Conservation (phyloP, 2,329 filamentous ascomycete genomes). For the Ceratocystis lukuohia region DNA sequence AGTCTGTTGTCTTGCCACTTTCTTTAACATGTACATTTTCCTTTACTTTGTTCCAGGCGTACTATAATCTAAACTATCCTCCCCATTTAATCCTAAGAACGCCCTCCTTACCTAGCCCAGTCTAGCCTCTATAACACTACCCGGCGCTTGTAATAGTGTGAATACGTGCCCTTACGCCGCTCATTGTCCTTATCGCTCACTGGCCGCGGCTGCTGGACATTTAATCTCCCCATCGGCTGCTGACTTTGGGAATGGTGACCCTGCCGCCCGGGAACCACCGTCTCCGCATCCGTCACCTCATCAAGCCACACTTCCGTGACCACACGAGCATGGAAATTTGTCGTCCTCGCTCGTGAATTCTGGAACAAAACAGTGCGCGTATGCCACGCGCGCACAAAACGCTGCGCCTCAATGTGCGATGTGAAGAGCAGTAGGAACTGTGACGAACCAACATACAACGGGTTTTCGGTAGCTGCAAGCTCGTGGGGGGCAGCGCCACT, state of each 20-base stretch:
- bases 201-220: neutral
- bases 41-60: too few relatives aligned
- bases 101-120: neutral
- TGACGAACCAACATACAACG: constrained; percentile 8
- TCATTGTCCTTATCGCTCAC: neutral
- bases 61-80: too few relatives aligned
- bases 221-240: neutral
- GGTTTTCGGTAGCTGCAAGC: constrained; percentile 8
- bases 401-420: constrained; percentile 26
- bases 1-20: too few relatives aligned
- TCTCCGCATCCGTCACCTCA: neutral
- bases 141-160: constrained; percentile 8
- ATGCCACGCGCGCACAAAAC: constrained; percentile 33
- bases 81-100: neutral
- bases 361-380: constrained; percentile 22
- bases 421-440: constrained; percentile 17
- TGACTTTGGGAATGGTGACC: neutral
- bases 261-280: neutral
- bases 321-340: constrained; percentile 13
- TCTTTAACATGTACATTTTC: too few relatives aligned
- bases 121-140: neutral
- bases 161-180: constrained; percentile 7
- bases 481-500: constrained; percentile 1
- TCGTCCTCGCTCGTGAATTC: constrained; percentile 14
- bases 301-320: constrained; percentile 14